These are phyloP conservation scores for Agrocybe pediades DNA, from an alignment of 768 basidiomycete species.

Conservation along the genomic window DNA sequence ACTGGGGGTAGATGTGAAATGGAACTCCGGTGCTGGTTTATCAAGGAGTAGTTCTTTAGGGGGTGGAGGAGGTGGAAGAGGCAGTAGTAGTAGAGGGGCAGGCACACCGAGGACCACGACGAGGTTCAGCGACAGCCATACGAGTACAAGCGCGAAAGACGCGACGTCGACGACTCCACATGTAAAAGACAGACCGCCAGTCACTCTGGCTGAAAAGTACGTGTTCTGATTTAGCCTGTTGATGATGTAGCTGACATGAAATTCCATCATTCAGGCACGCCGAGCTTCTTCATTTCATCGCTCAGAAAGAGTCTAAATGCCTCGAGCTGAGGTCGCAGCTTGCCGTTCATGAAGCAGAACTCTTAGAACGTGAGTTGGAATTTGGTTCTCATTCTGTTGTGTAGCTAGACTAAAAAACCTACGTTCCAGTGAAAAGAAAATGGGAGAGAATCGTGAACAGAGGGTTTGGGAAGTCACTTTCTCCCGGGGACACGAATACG, in stretches of 20 bases:
- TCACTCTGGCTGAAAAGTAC: conserved; percentile 74
- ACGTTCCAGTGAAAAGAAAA: conserved; percentile 68
- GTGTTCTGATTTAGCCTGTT: conserved; percentile 24
- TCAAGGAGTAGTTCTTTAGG: conserved; percentile 13
- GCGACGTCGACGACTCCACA: conserved; percentile 18
- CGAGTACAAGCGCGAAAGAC: conserved; percentile 22
- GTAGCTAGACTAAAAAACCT: background rate
- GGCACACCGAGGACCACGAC: conserved; percentile 13
- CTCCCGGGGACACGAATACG: conserved; percentile 3
- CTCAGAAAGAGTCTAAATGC: conserved; percentile 84
- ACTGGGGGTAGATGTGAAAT: conserved; percentile 6
- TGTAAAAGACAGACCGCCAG: conserved; percentile 40
- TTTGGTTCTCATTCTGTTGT: background rate
- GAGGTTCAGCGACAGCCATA: background rate
- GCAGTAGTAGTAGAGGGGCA: conserved; percentile 1
- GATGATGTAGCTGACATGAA: background rate
- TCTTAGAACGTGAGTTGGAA: conserved; percentile 61
- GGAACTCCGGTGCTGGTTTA: conserved; percentile 4
- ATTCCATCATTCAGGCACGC: conserved; percentile 55
- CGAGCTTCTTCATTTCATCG: conserved; percentile 80
- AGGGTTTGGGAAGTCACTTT: conserved; percentile 46
- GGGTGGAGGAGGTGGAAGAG: background rate
- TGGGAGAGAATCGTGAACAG: conserved; percentile 82
- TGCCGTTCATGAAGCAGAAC: conserved; percentile 69
- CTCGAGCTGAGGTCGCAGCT: conserved; percentile 81